phyloP scores from a whole-genome alignment of 305 asterid genomes.

The Euphrasia arctica region DNA sequence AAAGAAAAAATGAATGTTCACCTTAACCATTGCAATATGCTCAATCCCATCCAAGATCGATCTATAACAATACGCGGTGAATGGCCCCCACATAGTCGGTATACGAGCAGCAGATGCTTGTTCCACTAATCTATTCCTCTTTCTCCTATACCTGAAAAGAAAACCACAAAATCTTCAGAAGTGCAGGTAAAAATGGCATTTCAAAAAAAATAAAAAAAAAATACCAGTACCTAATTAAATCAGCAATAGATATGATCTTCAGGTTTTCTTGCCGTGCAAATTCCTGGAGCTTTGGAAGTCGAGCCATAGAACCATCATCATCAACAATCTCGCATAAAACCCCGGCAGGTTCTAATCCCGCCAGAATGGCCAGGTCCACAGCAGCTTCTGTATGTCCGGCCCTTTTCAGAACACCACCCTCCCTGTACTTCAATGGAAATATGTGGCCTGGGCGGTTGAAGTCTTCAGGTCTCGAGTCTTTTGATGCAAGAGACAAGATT shows the following conservation, averaged over 20 bases:
- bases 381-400: constrained; percentile 99
- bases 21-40: constrained; percentile 99
- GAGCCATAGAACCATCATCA: constrained; percentile 96
- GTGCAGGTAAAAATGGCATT: neutral
- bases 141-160: constrained; percentile 79
- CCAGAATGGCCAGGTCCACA: constrained; percentile 70
- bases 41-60: constrained; percentile 89
- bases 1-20: constrained; percentile 21
- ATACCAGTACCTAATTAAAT: constrained; percentile 56
- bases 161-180: neutral
- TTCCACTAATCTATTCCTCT: constrained; percentile 81
- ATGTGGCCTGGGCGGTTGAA: constrained; percentile 96
- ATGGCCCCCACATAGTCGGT: constrained; percentile 99
- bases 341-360: constrained; percentile 80
- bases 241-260: constrained; percentile 79
- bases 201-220: neutral
- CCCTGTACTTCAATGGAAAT: constrained; percentile 84
- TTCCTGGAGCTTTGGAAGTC: constrained; percentile 74
- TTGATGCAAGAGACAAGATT: constrained; percentile 74
- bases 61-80: constrained; percentile 78
- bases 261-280: constrained; percentile 58
- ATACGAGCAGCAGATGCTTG: constrained; percentile 81
- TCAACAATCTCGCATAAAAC: constrained; percentile 90
- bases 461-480: constrained; percentile 76
- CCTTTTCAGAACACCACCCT: constrained; percentile 90